A percentile compares a stretch with the other conserved stretches of the same genome.
These are phyloP conservation scores for Scleromitrula shiraiana DNA, from an alignment of 2,329 filamentous ascomycete species.

Conservation along the genomic window DNA sequence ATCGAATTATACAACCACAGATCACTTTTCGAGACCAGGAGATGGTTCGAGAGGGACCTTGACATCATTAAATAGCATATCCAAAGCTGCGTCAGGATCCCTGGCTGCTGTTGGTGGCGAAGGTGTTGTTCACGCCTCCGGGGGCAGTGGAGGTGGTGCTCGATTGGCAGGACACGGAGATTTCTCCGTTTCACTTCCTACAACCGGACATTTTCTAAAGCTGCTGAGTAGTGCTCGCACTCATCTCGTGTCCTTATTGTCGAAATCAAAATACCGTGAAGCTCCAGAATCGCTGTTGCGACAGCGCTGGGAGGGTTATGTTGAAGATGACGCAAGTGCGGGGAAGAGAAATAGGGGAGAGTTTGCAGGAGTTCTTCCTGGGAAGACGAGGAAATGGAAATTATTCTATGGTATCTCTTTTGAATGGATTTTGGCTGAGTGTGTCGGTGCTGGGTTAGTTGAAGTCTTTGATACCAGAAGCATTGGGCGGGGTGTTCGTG, in stretches of 20 bases:
- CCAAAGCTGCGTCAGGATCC: constrained; percentile 59
- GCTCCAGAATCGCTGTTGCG: constrained; percentile 52
- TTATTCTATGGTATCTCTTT: constrained; percentile 62
- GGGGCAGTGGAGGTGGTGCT: constrained; percentile 39
- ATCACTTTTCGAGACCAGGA: constrained; percentile 35
- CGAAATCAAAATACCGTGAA: constrained; percentile 53
- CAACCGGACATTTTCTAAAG: constrained; percentile 59
- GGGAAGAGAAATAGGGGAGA: constrained; percentile 47
- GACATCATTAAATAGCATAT: constrained; percentile 53
- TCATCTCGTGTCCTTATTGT: constrained; percentile 52
- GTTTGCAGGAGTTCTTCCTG: constrained; percentile 48
- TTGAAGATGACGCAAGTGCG: constrained; percentile 37
- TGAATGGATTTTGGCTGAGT: constrained; percentile 64
- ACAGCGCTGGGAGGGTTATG: constrained; percentile 65
- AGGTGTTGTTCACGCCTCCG: constrained; percentile 55
- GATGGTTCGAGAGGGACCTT: constrained; percentile 39
- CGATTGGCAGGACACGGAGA: constrained; percentile 19
- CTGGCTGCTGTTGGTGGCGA: constrained; percentile 60
- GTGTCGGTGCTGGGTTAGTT: constrained; percentile 59
- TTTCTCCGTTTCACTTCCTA: constrained; percentile 55
- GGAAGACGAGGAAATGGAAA: constrained; percentile 61
- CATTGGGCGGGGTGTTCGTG: constrained; percentile 59
- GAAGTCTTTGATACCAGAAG: constrained; percentile 69
- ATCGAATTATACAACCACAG: constrained; percentile 31
- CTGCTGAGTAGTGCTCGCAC: constrained; percentile 52